Evolutionary conservation across 2,329 filamentous ascomycete species (phyloP), one percentile per base, ranked within the genome.

Genomic region (Venturia nashicola): DNA sequence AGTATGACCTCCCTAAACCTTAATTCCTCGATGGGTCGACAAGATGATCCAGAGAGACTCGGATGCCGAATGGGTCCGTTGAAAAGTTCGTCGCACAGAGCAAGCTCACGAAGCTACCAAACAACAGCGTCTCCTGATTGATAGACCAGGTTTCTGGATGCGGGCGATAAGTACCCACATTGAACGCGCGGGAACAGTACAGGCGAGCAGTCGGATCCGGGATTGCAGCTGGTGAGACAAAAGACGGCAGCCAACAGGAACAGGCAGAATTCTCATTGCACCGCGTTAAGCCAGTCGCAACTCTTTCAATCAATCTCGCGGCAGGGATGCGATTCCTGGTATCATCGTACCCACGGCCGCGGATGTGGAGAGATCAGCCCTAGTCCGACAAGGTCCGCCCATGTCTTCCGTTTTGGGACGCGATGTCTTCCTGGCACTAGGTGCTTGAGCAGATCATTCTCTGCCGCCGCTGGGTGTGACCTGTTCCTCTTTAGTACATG

Each of bases 341-440:
- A 12, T 18, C 27, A 32, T 18, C 32, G 27, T 20, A 20, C 39
- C 36, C 59, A 60, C 39, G 18, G 1, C 59, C 59, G 59, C 59
- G 39, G 59, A 42, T 14, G 59, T 42, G 59, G 59, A 60, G 42
- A 60, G 36, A 27, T 44, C 59, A 60, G 59, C 59, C 59, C 39
- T 60, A 60, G 59, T 60, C 39, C 43, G 59, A 60, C 59, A 60
- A 44, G 59, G 27, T 60, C 42, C 16, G 36, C 42, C 42, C 59
- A 60, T 57, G 39, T 39, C 39, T 27, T 60, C 59, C 59, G 11
- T 4, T 43, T 60, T 43, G 36, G 39, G 39, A 42, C n/a, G 9
- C 27, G 39, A 60, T 14, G 36, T 14, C 27, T 18, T 23, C 42
- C 59, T 60, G 59, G 59, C 59, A 27, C 27, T 44, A 4, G 39